A percentile compares a stretch with the other conserved stretches of the same genome.
phyloP scores from a whole-genome alignment of 2,329 filamentous ascomycete genomes.

The Xylaria sp. region DNA sequence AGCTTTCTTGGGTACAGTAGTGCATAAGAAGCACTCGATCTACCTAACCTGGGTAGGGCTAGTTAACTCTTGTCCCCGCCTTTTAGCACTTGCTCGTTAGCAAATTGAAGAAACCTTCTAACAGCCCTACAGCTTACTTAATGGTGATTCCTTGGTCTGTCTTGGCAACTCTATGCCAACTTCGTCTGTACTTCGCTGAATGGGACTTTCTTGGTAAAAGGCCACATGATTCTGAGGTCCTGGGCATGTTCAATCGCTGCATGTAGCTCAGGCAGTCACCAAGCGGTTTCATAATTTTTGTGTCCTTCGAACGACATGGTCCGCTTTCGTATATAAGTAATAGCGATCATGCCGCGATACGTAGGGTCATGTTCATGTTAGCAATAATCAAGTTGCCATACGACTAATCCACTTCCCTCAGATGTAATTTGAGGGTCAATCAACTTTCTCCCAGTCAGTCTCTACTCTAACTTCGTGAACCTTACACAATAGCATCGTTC shows the following conservation, averaged over 20 bases:
- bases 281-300: background rate
- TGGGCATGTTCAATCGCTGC: slow-evolving; percentile 8
- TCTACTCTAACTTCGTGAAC: background rate
- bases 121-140: slow-evolving; percentile 2
- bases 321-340: background rate
- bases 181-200: background rate
- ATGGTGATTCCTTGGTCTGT: background rate
- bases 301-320: background rate
- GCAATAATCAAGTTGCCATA: background rate
- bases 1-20: background rate
- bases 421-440: background rate
- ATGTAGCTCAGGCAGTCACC: slow-evolving; percentile 3
- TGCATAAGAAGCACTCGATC: background rate
- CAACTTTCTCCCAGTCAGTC: background rate
- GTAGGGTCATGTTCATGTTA: background rate
- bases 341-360: background rate
- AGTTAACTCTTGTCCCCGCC: background rate
- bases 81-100: background rate
- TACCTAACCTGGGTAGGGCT: background rate
- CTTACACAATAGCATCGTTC: no score
- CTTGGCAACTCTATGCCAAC: slow-evolving; percentile 6
- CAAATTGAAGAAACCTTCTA: background rate
- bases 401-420: background rate
- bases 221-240: slow-evolving; percentile 5
- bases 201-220: slow-evolving; percentile 5